phyloP scores from a whole-genome alignment of 1,284 basidiomycete species.

The Pseudozyma flocculosa region DNA sequence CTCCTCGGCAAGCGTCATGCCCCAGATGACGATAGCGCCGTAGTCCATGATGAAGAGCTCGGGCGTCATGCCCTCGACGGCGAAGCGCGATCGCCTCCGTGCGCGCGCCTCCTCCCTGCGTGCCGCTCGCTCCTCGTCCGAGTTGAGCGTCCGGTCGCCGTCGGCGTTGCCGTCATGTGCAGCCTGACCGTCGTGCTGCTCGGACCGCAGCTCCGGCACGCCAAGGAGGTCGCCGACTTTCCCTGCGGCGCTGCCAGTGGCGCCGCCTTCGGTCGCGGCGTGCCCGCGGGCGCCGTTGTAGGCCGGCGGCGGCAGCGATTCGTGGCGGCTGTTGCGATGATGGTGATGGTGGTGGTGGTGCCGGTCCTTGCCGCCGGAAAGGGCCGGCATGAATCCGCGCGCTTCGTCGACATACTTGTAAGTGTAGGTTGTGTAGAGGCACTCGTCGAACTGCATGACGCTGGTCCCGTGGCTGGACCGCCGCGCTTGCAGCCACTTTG shows the following conservation, averaged over 20 bases:
- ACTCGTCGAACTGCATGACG: conserved; percentile 55
- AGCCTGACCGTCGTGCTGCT: conserved; percentile 3
- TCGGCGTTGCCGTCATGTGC: conserved; percentile 2
- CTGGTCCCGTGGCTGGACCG: conserved; percentile 75
- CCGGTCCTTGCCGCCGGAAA: background rate
- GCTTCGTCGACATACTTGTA: conserved; percentile 53
- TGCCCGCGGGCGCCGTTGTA: background rate
- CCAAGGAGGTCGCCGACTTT: conserved; percentile 53
- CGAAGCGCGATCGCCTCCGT: conserved; percentile 19
- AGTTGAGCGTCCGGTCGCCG: background rate
- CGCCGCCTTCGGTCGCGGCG: no score
- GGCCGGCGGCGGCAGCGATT: background rate
- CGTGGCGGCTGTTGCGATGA: background rate
- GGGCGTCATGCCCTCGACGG: conserved; percentile 41
- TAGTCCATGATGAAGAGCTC: conserved; percentile 81
- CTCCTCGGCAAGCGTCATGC: conserved; percentile 90
- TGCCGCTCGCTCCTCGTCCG: conserved; percentile 3
- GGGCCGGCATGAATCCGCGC: conserved; percentile 20
- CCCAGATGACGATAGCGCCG: conserved; percentile 93
- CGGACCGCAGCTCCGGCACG: conserved; percentile 42
- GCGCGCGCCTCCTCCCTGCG: conserved; percentile 2
- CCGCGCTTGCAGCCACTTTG: conserved; percentile 83
- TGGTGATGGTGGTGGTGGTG: background rate
- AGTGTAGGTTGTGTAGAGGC: conserved; percentile 56
- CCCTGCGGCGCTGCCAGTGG: no score